Percentiles rank a stretch among this genome's conserved stretches.
Evolutionary conservation across 1,284 basidiomycete genomes (phyloP).

Genomic region (Gastroboletus turbinatus): DNA sequence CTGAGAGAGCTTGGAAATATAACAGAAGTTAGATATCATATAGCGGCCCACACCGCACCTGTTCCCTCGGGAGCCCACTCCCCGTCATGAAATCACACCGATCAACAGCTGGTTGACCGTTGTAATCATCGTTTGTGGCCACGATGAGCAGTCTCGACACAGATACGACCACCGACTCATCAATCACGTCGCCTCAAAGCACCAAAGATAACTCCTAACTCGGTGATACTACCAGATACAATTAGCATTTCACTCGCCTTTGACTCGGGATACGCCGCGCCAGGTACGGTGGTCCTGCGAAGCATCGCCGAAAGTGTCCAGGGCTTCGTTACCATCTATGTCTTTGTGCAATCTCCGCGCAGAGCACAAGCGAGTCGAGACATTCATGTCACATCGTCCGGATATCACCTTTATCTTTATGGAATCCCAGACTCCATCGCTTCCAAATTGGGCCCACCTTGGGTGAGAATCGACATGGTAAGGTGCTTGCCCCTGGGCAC

Average conservation of each 20-base stretch:
- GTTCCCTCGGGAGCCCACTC: not conserved
- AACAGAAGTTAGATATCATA: not conserved
- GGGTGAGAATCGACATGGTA: not conserved
- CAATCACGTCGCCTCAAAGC: not conserved
- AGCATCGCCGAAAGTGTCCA: no score
- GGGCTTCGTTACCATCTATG: not conserved
- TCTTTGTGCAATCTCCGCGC: not conserved
- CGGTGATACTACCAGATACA: not conserved
- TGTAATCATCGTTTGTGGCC: not conserved
- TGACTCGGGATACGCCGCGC: not conserved
- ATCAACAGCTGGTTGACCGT: not conserved
- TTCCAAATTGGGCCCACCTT: not conserved
- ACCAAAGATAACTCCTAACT: no score
- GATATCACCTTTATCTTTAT: not conserved
- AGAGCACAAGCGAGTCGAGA: not conserved
- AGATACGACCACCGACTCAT: not conserved
- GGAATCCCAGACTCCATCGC: not conserved
- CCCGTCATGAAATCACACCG: not conserved
- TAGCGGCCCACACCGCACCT: not conserved
- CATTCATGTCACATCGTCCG: not conserved
- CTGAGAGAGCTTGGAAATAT: not conserved
- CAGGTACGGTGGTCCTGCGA: not conserved
- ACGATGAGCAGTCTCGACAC: not conserved
- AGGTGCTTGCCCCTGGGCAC: no score
- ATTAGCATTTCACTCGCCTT: not conserved